Conservation (phyloP, 768 basidiomycete genomes). For the Mycena polygramma region DNA sequence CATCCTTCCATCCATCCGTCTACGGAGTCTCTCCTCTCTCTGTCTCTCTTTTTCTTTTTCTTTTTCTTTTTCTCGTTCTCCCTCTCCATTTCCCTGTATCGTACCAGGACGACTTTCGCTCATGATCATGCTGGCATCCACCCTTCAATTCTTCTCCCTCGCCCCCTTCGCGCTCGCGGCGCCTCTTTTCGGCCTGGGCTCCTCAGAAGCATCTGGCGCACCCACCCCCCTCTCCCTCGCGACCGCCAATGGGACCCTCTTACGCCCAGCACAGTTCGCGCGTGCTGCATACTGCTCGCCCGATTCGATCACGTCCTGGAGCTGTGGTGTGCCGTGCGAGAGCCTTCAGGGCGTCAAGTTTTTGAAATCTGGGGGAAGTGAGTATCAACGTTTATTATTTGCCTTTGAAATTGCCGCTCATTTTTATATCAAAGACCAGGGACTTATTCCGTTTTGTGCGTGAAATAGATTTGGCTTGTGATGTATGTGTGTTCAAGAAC, state of each 20-base stretch:
- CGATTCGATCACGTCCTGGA: constrained; percentile 45
- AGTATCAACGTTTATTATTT: constrained; percentile 17
- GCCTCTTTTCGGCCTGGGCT: neutral
- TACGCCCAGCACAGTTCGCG: constrained; percentile 51
- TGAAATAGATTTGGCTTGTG: neutral
- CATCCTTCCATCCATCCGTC: neutral
- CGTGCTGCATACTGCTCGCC: constrained; percentile 55
- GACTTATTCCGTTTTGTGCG: constrained; percentile 47
- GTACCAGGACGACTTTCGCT: neutral
- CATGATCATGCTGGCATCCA: neutral
- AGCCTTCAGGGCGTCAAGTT: constrained; percentile 23
- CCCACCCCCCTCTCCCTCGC: constrained; percentile 25
- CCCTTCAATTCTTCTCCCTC: neutral
- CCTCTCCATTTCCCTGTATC: no score
- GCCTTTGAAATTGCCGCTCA: neutral
- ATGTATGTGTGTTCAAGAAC: neutral
- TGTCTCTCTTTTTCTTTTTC: neutral
- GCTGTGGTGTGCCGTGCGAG: constrained; percentile 23
- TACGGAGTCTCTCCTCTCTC: no score
- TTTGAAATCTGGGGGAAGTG: constrained; percentile 51
- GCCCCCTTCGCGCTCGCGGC: neutral
- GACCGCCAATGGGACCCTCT: constrained; percentile 28
- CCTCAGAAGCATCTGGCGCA: constrained; percentile 11
- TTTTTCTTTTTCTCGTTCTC: neutral
- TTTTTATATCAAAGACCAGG: constrained; percentile 47